Conservation (phyloP, 75 land plant genomes). For the Picea sitchensis region DNA sequence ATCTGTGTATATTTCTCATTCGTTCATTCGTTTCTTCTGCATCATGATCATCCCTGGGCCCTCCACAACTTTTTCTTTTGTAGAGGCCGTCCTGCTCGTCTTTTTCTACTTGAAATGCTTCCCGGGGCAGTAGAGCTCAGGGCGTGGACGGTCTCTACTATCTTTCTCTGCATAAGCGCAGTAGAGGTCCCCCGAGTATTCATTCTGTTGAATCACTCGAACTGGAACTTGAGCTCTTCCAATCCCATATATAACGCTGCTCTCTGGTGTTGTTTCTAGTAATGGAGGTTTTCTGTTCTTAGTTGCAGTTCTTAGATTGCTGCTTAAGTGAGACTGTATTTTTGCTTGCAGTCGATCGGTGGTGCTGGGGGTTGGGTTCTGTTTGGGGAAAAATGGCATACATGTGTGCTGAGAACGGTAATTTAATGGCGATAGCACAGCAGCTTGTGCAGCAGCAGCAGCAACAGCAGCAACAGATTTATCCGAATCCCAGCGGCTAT, state of each 20-base stretch:
- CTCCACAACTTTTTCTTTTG: not conserved
- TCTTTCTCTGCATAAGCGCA: too few relatives aligned
- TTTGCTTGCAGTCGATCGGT: not conserved
- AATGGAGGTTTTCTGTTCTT: too few relatives aligned
- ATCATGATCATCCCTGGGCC: not conserved
- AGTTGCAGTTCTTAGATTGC: too few relatives aligned
- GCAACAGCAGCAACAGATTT: constrained; percentile 41
- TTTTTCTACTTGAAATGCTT: constrained; percentile 10
- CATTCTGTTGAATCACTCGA: too few relatives aligned
- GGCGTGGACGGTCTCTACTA: too few relatives aligned
- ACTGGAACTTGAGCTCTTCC: too few relatives aligned
- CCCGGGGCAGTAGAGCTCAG: too few relatives aligned
- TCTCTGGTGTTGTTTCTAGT: too few relatives aligned
- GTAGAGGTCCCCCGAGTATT: too few relatives aligned
- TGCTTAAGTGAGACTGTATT: not conserved
- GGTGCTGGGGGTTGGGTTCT: not conserved
- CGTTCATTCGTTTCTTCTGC: not conserved
- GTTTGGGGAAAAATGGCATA: constrained; percentile 40
- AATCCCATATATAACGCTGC: too few relatives aligned
- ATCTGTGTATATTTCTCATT: not conserved
- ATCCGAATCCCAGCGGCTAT: constrained; percentile 1
- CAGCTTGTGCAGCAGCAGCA: constrained; percentile 69
- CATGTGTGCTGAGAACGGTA: constrained; percentile 67
- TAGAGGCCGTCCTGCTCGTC: constrained; percentile 1
- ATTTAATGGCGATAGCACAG: constrained; percentile 76